phyloP scores from a whole-genome alignment of 106 monocot species.

The Agapanthus africanus region DNA sequence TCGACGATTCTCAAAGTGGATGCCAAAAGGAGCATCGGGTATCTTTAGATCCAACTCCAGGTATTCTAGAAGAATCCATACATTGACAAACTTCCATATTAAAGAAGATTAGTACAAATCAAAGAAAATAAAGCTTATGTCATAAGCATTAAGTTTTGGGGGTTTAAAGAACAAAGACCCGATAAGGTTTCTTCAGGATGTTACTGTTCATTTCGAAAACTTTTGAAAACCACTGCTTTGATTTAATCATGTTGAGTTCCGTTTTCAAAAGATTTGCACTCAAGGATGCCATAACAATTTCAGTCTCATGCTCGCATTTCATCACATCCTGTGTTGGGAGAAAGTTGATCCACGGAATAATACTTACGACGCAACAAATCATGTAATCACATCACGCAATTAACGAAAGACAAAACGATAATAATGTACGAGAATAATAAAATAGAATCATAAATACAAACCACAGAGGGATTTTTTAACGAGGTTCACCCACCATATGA shows the following conservation, averaged over 20 bases:
- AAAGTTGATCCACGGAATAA: too few species aligned
- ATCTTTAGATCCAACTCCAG: slow-evolving; percentile 40
- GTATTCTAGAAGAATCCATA: slow-evolving; percentile 52
- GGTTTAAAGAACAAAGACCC: too few species aligned
- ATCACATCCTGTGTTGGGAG: slow-evolving; percentile 39
- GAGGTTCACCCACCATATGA: too few species aligned
- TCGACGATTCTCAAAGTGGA: slow-evolving; percentile 1
- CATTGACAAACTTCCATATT: slow-evolving; percentile 46
- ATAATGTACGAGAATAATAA: too few species aligned
- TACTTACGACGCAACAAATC: too few species aligned
- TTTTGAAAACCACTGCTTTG: slow-evolving; percentile 13
- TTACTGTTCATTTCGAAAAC: neutral
- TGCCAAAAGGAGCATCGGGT: neutral
- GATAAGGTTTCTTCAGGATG: slow-evolving; percentile 14
- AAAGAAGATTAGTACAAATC: neutral
- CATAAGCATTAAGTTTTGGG: neutral
- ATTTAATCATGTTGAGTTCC: slow-evolving; percentile 5
- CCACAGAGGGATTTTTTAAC: too few species aligned
- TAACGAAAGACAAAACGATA: too few species aligned
- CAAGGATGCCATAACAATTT: neutral
- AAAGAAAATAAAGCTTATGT: too few species aligned
- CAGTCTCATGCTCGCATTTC: neutral
- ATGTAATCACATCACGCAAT: too few species aligned
- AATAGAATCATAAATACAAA: too few species aligned
- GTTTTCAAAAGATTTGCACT: neutral